A percentile compares a stretch with the other conserved stretches of the same genome.
phyloP scores from a whole-genome alignment of 129 eudicot species.

The Escallonia rubra region DNA sequence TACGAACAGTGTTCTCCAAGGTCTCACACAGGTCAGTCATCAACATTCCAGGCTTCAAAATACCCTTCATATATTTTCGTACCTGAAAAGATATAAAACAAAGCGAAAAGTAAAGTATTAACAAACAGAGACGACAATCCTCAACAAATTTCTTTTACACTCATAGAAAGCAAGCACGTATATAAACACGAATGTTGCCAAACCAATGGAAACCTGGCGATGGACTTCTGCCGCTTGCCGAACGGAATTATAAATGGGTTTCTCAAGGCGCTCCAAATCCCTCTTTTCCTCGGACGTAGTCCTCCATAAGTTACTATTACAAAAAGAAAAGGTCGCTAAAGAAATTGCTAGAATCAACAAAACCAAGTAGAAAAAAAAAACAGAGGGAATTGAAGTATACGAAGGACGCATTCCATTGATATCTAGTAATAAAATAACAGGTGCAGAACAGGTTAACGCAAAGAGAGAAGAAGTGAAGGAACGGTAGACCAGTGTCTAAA shows the following conservation, averaged over 20 bases:
- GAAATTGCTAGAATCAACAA: background rate
- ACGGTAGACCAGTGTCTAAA: too few species aligned
- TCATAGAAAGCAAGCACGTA: too few species aligned
- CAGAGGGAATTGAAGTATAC: too few species aligned
- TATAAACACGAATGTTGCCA: too few species aligned
- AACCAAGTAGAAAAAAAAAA: too few species aligned
- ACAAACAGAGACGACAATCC: background rate
- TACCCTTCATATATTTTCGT: conserved; percentile 78
- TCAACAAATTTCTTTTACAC: background rate
- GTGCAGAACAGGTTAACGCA: too few species aligned
- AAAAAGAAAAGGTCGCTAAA: background rate
- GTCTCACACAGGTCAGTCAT: conserved; percentile 99
- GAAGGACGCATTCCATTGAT: too few species aligned
- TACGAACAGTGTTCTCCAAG: conserved; percentile 93
- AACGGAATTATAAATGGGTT: conserved; percentile 84
- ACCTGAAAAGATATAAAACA: conserved; percentile 42
- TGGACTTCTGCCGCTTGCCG: conserved; percentile 99
- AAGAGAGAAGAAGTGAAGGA: too few species aligned
- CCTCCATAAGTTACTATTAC: conserved; percentile 86
- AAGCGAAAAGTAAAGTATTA: background rate
- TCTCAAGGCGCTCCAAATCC: conserved; percentile 89
- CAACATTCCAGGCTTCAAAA: conserved; percentile 93
- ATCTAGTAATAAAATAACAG: too few species aligned
- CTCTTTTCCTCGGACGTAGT: conserved; percentile 97
- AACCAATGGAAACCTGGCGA: conserved; percentile 61